Base-by-base conservation (phyloP, 2,329 filamentous ascomycete species). In the Colletotrichum sp. region DNA sequence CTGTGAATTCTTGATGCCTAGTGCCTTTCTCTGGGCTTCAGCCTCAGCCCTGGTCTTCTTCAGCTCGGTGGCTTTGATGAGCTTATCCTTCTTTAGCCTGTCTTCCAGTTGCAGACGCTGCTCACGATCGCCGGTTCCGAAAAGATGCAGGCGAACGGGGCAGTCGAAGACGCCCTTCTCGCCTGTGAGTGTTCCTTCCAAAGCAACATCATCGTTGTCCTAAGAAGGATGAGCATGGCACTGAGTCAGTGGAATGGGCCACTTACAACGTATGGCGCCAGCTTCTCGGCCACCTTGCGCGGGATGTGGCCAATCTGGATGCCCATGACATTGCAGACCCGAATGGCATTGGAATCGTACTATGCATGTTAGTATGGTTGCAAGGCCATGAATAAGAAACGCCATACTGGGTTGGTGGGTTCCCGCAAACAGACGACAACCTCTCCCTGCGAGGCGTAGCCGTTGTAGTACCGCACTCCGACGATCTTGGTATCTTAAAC, bases 251-350 rank as follows among this genome's bases (percentile, higher is more conserved):
- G 8, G 22, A 22, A n/a, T 11, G 13, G n/a, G 8, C 36, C 16
- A 80, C 87, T 80, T 83, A 93, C 93, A 81, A 98, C 88, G 81
- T 95, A 95, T 3, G 89, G 90, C 0, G 94, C 92, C 69, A 98
- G 85, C 83, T 94, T 96, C n/a, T 88, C 85, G 1, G 93, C 95
- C 27, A 95, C 81, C 2, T 85, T 87, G 15, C 91, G 88, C 8
- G 94, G 93, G 55, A 98, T 87, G 83, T 98, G 95, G 1, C 95
- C 95, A 79, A 98, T 94, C 80, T 98, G 95, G 9, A 84, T 82
- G 19, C 91, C 90, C 80, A 94, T 90, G 16, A 96, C 94, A 82
- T 97, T 98, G 79, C 94, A 89, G 2, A 98, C 91, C 7, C 92
- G 91, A 73, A 98, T 95, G 0, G 95, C 95, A 84, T 97, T 97